A percentile compares a stretch with the other conserved stretches of the same genome.
Evolutionary conservation across 306 rosid species (phyloP).

Genomic region (Hippophae rhamnoides): DNA sequence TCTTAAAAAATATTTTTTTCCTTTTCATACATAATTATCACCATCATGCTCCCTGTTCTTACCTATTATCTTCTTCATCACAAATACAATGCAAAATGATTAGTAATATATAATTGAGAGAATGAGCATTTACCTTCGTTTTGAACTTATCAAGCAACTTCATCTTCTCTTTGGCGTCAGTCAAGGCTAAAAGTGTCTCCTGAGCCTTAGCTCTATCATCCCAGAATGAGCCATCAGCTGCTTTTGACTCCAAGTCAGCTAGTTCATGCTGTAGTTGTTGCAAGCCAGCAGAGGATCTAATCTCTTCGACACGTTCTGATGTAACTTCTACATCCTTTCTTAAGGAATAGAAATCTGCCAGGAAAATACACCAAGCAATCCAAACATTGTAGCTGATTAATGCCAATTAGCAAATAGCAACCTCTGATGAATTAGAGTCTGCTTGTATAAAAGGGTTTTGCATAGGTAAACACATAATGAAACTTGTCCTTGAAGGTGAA

Average conservation of each 20-base stretch:
- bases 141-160: slow-evolving; percentile 61
- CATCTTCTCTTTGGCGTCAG: slow-evolving; percentile 77
- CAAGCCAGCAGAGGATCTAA: slow-evolving; percentile 58
- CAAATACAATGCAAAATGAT: neutral
- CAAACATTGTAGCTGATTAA: slow-evolving; percentile 7
- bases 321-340: slow-evolving; percentile 63
- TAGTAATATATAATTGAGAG: neutral
- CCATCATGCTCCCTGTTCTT: neutral
- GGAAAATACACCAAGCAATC: slow-evolving; percentile 9
- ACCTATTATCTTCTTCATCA: neutral
- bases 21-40: slow-evolving; percentile 4
- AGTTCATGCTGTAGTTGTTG: slow-evolving; percentile 51
- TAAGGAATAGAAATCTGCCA: slow-evolving; percentile 71
- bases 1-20: neutral
- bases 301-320: slow-evolving; percentile 63
- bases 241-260: slow-evolving; percentile 63
- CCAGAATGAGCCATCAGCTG: slow-evolving; percentile 68
- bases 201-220: slow-evolving; percentile 77
- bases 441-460: too few relatives aligned
- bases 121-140: slow-evolving; percentile 46
- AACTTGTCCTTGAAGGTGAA: too few relatives aligned
- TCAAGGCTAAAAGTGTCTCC: slow-evolving; percentile 52
- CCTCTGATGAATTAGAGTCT: too few relatives aligned
- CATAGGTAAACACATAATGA: too few relatives aligned
- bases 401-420: neutral